These are phyloP conservation scores for Chaetomidium leptoderma DNA, from an alignment of 495 filamentous ascomycete species.

Conservation along the genomic window DNA sequence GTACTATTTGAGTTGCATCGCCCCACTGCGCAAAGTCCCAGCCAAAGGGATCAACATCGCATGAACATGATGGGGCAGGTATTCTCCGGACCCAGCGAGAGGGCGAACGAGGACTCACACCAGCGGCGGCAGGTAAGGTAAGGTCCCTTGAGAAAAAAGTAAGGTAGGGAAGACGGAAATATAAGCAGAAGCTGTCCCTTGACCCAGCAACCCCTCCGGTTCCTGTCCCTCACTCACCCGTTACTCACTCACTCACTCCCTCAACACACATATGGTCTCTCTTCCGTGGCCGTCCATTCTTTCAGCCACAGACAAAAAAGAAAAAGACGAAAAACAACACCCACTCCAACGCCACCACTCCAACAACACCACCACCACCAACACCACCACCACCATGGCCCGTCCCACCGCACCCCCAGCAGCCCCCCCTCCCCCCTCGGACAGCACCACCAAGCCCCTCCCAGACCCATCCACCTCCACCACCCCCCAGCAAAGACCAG, in stretches of 20 bases:
- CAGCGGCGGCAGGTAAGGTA: neutral
- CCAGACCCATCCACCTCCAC: slow-evolving; percentile 2
- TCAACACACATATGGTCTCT: no score
- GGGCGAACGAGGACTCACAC: neutral
- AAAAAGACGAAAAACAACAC: neutral
- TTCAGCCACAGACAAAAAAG: no score
- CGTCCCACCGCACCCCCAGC: neutral
- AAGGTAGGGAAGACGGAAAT: neutral
- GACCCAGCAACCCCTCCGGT: neutral
- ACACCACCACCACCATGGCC: neutral
- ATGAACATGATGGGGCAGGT: slow-evolving; percentile 14
- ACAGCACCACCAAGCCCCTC: slow-evolving; percentile 2
- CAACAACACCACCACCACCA: neutral
- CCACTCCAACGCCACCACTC: neutral
- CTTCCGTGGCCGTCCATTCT: slow-evolving; percentile 9
- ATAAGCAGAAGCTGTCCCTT: slow-evolving; percentile 5
- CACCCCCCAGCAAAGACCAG: slow-evolving; percentile 18
- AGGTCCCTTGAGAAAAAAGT: neutral
- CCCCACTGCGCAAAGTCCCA: no score
- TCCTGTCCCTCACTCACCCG: neutral
- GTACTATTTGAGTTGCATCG: no score
- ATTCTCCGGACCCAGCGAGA: neutral
- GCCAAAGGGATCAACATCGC: no score
- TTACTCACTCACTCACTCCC: neutral
- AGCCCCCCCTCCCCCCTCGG: neutral